Base-by-base conservation (phyloP, 805 yeast species). In the Kuraishia capsulata region DNA sequence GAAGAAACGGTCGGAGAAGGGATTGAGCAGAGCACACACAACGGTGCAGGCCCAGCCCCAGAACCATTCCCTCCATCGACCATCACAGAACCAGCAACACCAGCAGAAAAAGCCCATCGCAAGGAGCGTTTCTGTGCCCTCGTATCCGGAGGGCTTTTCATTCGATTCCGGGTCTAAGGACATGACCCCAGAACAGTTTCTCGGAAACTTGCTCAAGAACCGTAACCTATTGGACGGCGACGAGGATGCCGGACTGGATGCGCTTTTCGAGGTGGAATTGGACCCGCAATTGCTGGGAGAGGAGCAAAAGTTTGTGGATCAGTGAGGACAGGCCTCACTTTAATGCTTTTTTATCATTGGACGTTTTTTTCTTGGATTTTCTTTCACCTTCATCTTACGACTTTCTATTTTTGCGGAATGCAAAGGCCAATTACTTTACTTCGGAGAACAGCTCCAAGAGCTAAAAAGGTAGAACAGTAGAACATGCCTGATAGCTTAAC, bases 1-100 rank as follows among this genome's bases (percentile, higher is more conserved):
- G 36, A 33, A 33, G 18, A 33, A 33, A 18, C 34, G 34, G 8
- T 10, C 28, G 10, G 26, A 33, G 9, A 19, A 33, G 14, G 26
- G 26, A 23, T 13, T 28, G 13, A 9, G 17, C 13, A 28, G 31
- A 13, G 9, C 31, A 28, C 31, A 28, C 8, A 28, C 31, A 17
- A 13, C 9, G 17, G 11, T 23, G 11, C 10, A 23, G 10, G 11
- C 8, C 10, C 26, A 11, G 11, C 26, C 26, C 26, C 10, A 23
- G 10, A 23, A 23, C 10, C 26, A 11, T 8, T 11, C 26, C 26
- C 26, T 23, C 10, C 8, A 23, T 8, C 26, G 11, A 11, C 10
- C 11, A 23, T 9, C 31, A 8, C 31, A 28, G 31, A 8, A 5
- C 9, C 13, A 28, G 31, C 13, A 9, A 17, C 9, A 28, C 17